Evolutionary conservation across 371 early-diverging fungal species (phyloP).

Genomic region (Homolaphlyctis polyrhiza): DNA sequence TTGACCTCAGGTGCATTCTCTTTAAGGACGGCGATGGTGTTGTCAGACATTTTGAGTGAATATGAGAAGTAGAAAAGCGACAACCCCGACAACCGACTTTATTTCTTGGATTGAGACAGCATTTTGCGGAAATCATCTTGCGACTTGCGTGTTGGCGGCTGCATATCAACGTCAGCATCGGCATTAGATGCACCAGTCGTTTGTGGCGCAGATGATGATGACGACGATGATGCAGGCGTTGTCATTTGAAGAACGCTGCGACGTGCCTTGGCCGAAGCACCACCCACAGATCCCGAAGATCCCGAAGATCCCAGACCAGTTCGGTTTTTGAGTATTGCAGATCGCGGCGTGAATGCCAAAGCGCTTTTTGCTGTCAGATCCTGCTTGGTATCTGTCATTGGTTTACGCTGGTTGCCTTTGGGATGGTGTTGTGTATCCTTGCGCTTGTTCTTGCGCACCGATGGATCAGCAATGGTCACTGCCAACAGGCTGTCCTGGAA

Average conservation of each 20-base stretch:
- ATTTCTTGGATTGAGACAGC: too few relatives aligned
- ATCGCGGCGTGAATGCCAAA: not conserved
- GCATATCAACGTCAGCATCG: not conserved
- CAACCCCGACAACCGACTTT: too few relatives aligned
- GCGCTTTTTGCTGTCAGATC: not conserved
- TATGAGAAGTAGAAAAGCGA: too few relatives aligned
- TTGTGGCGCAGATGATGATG: not conserved
- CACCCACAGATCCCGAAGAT: not conserved
- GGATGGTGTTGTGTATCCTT: not conserved
- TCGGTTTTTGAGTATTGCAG: too few relatives aligned
- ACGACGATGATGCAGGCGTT: not conserved
- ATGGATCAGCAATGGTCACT: conserved; percentile 42
- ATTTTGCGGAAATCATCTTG: conserved; percentile 28
- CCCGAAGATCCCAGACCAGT: too few relatives aligned
- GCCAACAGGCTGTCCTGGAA: conserved; percentile 29
- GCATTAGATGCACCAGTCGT: not conserved
- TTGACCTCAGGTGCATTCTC: too few relatives aligned
- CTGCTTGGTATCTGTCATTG: not conserved
- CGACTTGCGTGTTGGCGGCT: too few relatives aligned
- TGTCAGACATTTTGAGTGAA: too few relatives aligned
- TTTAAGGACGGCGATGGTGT: too few relatives aligned
- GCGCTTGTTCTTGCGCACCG: conserved; percentile 17
- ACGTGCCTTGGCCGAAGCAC: not conserved
- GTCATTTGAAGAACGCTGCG: too few relatives aligned
- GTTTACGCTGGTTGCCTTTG: not conserved